Conservation (phyloP, 495 filamentous ascomycete species). For the Tuber aestivum region DNA sequence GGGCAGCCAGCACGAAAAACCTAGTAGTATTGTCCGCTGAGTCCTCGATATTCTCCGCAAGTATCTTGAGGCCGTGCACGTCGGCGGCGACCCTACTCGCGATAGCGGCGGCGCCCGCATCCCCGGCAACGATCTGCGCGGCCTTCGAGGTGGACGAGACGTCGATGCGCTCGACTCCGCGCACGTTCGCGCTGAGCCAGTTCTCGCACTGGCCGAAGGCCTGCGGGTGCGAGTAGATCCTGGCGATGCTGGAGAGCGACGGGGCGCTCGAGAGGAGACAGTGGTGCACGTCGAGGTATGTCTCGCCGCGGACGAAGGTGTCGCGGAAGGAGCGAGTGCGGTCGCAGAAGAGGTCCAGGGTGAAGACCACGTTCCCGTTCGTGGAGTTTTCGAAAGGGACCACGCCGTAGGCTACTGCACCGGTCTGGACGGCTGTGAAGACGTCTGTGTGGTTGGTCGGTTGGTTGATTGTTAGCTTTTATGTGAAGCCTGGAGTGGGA, state of each 20-base stretch:
- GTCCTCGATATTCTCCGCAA: constrained; percentile 77
- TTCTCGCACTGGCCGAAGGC: constrained; percentile 84
- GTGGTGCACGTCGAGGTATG: constrained; percentile 79
- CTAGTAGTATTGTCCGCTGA: constrained; percentile 75
- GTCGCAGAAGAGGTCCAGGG: constrained; percentile 82
- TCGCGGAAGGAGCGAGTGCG: constrained; percentile 54
- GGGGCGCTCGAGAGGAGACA: constrained; percentile 59
- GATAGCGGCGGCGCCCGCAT: constrained; percentile 65
- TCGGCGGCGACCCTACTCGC: constrained; percentile 66
- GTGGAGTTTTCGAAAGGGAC: constrained; percentile 95
- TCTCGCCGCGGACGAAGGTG: constrained; percentile 68
- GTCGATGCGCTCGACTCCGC: constrained; percentile 69
- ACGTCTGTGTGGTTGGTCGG: constrained; percentile 53
- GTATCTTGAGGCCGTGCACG: constrained; percentile 57
- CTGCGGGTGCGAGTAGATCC: constrained; percentile 86
- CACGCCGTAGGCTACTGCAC: constrained; percentile 61
- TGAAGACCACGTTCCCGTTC: constrained; percentile 83
- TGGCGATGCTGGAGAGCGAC: constrained; percentile 47
- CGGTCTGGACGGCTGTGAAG: constrained; percentile 68
- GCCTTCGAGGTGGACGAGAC: constrained; percentile 79
- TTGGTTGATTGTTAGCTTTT: constrained; percentile 32
- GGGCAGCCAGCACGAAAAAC: constrained; percentile 68
- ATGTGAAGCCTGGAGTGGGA: neutral
- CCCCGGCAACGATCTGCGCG: constrained; percentile 64
- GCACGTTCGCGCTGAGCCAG: constrained; percentile 63